Evolutionary conservation across 352 stramenopile genomes (phyloP).

Genomic region (Phytophthora pseudosyringae): DNA sequence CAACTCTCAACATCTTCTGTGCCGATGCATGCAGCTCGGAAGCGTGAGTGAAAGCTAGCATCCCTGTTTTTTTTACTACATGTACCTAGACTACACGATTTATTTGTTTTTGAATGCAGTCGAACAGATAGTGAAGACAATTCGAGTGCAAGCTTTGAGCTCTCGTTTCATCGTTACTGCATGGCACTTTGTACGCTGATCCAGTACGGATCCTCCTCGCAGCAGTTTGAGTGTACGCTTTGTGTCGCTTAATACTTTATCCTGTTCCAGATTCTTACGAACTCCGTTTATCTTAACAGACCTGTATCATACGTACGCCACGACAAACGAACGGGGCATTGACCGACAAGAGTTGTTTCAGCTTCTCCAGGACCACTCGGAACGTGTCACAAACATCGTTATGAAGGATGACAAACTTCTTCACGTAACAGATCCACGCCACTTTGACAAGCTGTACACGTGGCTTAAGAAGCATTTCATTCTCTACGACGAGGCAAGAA

Average conservation of each 20-base stretch:
- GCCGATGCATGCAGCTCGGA: conserved; percentile 20
- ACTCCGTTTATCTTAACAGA: conserved; percentile 27
- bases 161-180: conserved; percentile 68
- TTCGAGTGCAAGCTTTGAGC: conserved; percentile 9
- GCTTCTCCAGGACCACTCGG: conserved; percentile 64
- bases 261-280: neutral
- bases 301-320: conserved; percentile 61
- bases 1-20: conserved; percentile 54
- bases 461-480: conserved; percentile 79
- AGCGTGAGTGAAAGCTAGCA: conserved; percentile 14
- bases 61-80: no score
- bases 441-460: conserved; percentile 76
- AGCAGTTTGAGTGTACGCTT: conserved; percentile 69
- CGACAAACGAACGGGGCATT: conserved; percentile 63
- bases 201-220: conserved; percentile 39
- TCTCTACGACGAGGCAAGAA: conserved; percentile 45
- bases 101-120: neutral
- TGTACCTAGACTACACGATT: no score
- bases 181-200: conserved; percentile 50
- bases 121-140: conserved; percentile 8
- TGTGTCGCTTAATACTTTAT: neutral
- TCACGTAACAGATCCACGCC: conserved; percentile 36
- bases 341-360: conserved; percentile 58
- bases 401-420: conserved; percentile 28
- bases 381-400: conserved; percentile 16